phyloP scores from a whole-genome alignment of 2,329 filamentous ascomycete genomes.

The Aspergillus sp. region DNA sequence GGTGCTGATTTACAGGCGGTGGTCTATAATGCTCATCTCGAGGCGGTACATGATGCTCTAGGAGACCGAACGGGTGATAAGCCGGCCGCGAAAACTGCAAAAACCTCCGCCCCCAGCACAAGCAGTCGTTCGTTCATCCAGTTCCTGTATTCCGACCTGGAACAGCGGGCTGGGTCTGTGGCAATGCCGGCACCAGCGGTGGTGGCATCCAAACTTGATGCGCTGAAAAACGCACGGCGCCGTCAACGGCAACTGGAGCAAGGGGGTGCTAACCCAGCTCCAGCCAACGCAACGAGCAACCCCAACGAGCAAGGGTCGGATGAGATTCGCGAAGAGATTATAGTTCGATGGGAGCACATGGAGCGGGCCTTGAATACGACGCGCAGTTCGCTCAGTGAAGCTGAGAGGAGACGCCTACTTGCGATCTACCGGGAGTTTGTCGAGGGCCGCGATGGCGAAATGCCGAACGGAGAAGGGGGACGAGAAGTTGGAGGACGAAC shows the following conservation, averaged over 20 bases:
- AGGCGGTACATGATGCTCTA: conserved; percentile 92
- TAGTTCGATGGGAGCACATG: conserved; percentile 83
- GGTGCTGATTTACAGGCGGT: conserved; percentile 93
- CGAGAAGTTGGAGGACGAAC: conserved; percentile 90
- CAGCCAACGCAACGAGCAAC: conserved; percentile 24
- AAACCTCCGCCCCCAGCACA: conserved; percentile 31
- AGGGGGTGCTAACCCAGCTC: conserved; percentile 22
- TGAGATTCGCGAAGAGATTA: conserved; percentile 62
- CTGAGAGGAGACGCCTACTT: conserved; percentile 72
- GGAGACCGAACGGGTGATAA: conserved; percentile 57
- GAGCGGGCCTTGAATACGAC: conserved; percentile 74
- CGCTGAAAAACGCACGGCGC: conserved; percentile 70
- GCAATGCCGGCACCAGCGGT: conserved; percentile 73
- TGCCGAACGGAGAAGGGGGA: conserved; percentile 88
- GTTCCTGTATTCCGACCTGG: conserved; percentile 70
- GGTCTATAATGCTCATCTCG: conserved; percentile 92
- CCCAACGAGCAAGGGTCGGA: conserved; percentile 29
- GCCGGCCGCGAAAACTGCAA: conserved; percentile 25
- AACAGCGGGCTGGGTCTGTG: conserved; percentile 55
- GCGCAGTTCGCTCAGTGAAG: conserved; percentile 75
- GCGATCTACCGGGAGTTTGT: conserved; percentile 93
- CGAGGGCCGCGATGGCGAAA: conserved; percentile 86
- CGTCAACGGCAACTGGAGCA: conserved; percentile 57
- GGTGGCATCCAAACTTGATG: conserved; percentile 77
- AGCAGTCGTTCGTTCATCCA: conserved; percentile 63